Base-by-base conservation (phyloP, 805 yeast species). In the Soucietia sequanensis region DNA sequence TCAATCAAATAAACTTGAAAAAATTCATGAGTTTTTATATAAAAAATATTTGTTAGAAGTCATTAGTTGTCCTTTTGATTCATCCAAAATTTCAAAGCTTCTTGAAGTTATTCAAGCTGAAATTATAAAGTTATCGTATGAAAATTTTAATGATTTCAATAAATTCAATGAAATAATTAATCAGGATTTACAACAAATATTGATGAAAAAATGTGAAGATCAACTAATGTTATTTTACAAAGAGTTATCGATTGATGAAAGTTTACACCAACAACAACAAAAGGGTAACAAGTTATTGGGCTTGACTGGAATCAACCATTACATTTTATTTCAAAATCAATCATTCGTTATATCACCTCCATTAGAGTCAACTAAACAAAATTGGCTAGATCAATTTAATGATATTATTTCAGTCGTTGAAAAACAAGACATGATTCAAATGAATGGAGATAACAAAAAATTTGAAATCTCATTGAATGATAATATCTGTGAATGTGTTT, bases 261-360 rank as follows among this genome's bases (percentile, higher is more conserved):
- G 23, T 10, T n/a, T 26, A 6, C n/a, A n/a, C n/a, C n/a, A n/a
- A n/a, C 33, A 37, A 29, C 22, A 27, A 1, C 6, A 16, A n/a
- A 38, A 42, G 29, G 27, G 33, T 11, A 30, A 31, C 3, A 35
- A 28, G 8, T 35, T 37, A 28, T n/a, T 30, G 39, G 5, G 27
- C 33, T n/a, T 15, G 24, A 18, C 4, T 18, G 11, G n/a, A 14
- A 23, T n/a, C 12, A 16, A 26, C 1, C 80, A 72, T 43, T 50
- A 47, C 2, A 50, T 78, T 3, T 23, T 54, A 0, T 56, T 70
- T 16, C 61, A 60, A 23, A 64, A 70, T 30, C 62, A 61, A 21
- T 38, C 53, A 0, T 56, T 79, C 19, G 33, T 38, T 3, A 45
- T 75, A 3, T 18, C 39, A 0, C 83, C 84, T 0, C 49, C 68